Conservation (phyloP, 129 eudicot genomes). For the Saposhnikovia divaricata region DNA sequence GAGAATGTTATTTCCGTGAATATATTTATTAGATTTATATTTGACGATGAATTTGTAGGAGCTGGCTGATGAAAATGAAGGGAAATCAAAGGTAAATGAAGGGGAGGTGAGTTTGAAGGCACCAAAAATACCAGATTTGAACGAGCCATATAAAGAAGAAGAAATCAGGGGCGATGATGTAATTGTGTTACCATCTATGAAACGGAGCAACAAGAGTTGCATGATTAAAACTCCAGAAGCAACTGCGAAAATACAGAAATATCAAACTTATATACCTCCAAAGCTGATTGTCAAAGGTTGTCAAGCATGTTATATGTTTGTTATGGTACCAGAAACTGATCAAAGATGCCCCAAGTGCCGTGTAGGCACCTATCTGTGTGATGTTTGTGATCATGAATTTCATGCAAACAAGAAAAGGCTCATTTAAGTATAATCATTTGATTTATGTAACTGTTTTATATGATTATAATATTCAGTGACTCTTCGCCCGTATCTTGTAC, state of each 20-base stretch:
- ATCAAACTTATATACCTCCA: not conserved
- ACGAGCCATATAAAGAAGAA: not conserved
- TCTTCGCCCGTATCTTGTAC: no score
- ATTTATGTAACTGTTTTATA: not conserved
- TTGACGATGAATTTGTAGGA: not conserved
- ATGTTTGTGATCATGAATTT: not conserved
- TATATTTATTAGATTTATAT: no score
- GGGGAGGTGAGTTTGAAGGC: not conserved
- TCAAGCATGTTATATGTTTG: constrained; percentile 1
- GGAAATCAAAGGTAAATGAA: not conserved
- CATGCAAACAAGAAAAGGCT: not conserved
- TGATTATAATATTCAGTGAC: no score
- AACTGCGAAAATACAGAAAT: not conserved
- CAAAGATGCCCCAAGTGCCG: not conserved
- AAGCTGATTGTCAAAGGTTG: not conserved
- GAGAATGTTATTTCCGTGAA: no score
- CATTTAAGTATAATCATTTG: not conserved
- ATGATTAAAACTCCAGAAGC: not conserved
- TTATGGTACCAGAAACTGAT: not conserved
- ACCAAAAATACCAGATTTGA: not conserved
- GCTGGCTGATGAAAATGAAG: not conserved
- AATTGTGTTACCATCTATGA: not conserved
- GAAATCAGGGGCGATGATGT: not conserved
- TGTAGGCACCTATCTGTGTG: not conserved
- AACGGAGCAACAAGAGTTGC: not conserved